These are phyloP conservation scores for Acanthamoeba royreba DNA, from an alignment of 208 protist genomes.

Conservation along the genomic window DNA sequence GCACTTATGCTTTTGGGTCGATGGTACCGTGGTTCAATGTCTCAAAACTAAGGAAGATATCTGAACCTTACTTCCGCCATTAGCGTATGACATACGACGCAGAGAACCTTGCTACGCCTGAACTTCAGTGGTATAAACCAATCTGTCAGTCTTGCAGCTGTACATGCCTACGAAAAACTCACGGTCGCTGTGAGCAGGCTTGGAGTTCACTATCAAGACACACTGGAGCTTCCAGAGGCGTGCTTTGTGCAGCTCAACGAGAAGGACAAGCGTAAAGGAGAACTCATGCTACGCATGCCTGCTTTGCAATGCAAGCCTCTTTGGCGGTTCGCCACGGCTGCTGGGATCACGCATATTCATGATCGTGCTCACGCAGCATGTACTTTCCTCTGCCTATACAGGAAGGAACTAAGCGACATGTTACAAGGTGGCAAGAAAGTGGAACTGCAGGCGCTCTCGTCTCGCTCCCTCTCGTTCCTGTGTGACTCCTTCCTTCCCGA, in stretches of 20 bases:
- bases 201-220: neutral
- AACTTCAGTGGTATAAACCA: neutral
- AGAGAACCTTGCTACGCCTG: neutral
- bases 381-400: neutral
- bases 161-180: neutral
- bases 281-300: neutral
- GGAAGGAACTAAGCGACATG: neutral
- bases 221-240: neutral
- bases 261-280: neutral
- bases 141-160: neutral
- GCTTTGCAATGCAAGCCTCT: constrained; percentile 5
- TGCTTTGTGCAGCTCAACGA: neutral
- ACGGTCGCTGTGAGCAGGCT: neutral
- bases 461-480: constrained; percentile 19
- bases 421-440: neutral
- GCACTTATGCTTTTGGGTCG: constrained; percentile 22
- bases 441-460: constrained; percentile 10
- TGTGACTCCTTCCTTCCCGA: neutral
- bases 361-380: neutral
- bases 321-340: neutral
- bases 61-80: neutral
- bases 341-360: neutral
- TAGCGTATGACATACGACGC: constrained; percentile 18
- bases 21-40: neutral
- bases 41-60: neutral